These are phyloP conservation scores for Leishmania martiniquensis DNA, from an alignment of 208 protist genomes.

Conservation along the genomic window DNA sequence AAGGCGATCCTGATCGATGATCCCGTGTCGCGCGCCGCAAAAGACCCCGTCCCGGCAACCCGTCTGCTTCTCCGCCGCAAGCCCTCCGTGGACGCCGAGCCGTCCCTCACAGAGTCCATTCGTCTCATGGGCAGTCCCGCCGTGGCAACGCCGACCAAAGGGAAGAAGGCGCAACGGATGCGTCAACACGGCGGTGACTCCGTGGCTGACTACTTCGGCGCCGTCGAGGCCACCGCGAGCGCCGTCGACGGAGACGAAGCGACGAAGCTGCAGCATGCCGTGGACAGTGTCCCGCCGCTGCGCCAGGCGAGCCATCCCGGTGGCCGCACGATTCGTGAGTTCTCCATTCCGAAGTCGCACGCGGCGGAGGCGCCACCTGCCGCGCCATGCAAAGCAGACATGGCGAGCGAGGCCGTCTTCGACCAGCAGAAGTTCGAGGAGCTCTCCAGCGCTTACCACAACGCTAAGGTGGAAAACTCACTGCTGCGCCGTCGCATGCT, in stretches of 20 bases:
- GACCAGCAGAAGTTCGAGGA: constrained; percentile 62
- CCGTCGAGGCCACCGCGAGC: constrained; percentile 54
- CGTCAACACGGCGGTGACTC: constrained; percentile 29
- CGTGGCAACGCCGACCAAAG: constrained; percentile 47
- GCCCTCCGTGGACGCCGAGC: constrained; percentile 61
- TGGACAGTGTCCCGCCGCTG: constrained; percentile 51
- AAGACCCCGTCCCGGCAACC: constrained; percentile 51
- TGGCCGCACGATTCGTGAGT: constrained; percentile 75
- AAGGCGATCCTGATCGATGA: constrained; percentile 69
- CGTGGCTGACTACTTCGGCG: constrained; percentile 51
- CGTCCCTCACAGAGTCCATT: constrained; percentile 89
- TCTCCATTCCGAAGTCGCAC: constrained; percentile 67
- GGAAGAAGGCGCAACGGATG: constrained; percentile 44
- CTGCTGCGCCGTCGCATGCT: constrained; percentile 78
- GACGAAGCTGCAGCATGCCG: constrained; percentile 61
- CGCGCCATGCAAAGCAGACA: neutral
- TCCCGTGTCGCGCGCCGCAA: constrained; percentile 51
- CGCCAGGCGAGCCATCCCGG: constrained; percentile 68
- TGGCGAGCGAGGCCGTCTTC: constrained; percentile 30
- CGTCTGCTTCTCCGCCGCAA: constrained; percentile 81
- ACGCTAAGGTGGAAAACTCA: constrained; percentile 85
- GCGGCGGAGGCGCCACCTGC: constrained; percentile 4
- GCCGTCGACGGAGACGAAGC: constrained; percentile 75
- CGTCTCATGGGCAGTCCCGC: constrained; percentile 83
- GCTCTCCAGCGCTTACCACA: constrained; percentile 81